Conservation (phyloP, 192 early-diverging fungal species). For the Gryganskiella cystojenkinii region DNA sequence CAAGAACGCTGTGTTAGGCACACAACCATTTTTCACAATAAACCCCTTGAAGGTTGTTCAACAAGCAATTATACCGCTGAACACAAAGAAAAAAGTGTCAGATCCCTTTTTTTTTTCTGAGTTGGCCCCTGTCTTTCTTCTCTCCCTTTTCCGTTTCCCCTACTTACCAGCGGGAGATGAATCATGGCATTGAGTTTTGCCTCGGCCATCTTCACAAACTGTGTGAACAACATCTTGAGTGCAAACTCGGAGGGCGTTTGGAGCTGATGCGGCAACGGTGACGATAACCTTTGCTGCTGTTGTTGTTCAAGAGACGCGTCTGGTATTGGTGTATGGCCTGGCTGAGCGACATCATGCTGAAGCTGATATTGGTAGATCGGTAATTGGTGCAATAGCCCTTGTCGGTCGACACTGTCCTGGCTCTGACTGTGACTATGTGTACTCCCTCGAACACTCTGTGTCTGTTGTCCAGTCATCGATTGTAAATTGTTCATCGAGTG, state of each 20-base stretch:
- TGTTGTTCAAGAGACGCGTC: slow-evolving; percentile 1
- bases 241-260: slow-evolving; percentile 67
- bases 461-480: neutral
- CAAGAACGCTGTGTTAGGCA: slow-evolving; percentile 4
- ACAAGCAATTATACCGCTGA: too few species aligned
- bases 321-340: slow-evolving; percentile 18
- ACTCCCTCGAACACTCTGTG: slow-evolving; percentile 13
- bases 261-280: slow-evolving; percentile 33
- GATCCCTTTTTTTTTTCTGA: slow-evolving; percentile 1
- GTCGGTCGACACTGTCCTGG: slow-evolving; percentile 40
- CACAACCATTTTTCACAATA: too few species aligned
- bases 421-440: slow-evolving; percentile 47
- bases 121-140: too few species aligned
- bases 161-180: slow-evolving; percentile 37
- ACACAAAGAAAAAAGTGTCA: too few species aligned
- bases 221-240: slow-evolving; percentile 62
- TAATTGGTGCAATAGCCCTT: slow-evolving; percentile 13
- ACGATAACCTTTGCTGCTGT: slow-evolving; percentile 8
- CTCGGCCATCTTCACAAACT: slow-evolving; percentile 70
- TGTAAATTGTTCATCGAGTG: neutral
- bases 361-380: slow-evolving; percentile 22
- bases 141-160: neutral
- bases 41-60: too few species aligned
- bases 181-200: slow-evolving; percentile 62
- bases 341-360: slow-evolving; percentile 35